phyloP scores from a whole-genome alignment of 805 yeast species.

The Isabelozyma rhagii region DNA sequence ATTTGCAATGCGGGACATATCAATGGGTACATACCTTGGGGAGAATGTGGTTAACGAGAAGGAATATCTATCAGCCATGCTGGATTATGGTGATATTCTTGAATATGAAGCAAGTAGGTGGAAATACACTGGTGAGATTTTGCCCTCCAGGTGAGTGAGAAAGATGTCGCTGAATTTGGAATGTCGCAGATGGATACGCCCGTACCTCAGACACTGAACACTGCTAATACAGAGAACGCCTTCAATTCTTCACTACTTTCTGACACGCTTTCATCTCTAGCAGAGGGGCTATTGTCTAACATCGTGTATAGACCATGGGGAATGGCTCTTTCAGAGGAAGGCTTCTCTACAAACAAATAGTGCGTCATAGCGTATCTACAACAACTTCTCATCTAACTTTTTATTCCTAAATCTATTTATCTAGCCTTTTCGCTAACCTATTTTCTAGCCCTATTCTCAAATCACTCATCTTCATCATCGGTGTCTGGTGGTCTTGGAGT shows the following conservation, averaged over 20 bases:
- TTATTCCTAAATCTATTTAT: background rate
- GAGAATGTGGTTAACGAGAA: conserved; percentile 96
- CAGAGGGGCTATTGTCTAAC: too few relatives aligned
- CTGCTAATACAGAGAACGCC: too few relatives aligned
- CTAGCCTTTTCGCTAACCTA: background rate
- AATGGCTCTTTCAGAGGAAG: too few relatives aligned
- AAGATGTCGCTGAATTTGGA: background rate
- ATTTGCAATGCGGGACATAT: background rate
- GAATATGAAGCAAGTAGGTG: background rate
- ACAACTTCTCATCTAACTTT: background rate
- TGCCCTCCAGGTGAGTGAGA: background rate
- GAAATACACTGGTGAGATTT: background rate
- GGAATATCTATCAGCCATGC: conserved; percentile 97
- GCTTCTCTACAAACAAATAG: too few relatives aligned
- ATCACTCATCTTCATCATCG: conserved; percentile 75
- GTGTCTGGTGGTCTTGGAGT: conserved; percentile 94
- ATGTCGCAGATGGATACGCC: background rate
- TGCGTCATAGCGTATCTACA: too few relatives aligned
- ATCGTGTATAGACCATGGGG: too few relatives aligned
- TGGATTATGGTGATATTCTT: background rate
- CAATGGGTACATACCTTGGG: conserved; percentile 67
- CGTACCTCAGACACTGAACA: background rate
- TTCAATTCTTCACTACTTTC: too few relatives aligned
- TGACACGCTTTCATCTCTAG: too few relatives aligned
- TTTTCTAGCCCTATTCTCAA: background rate